Evolutionary conservation across 176 grass and related monocot genomes (phyloP), one percentile per base, ranked within the genome.

Genomic region (Paspalum notatum): DNA sequence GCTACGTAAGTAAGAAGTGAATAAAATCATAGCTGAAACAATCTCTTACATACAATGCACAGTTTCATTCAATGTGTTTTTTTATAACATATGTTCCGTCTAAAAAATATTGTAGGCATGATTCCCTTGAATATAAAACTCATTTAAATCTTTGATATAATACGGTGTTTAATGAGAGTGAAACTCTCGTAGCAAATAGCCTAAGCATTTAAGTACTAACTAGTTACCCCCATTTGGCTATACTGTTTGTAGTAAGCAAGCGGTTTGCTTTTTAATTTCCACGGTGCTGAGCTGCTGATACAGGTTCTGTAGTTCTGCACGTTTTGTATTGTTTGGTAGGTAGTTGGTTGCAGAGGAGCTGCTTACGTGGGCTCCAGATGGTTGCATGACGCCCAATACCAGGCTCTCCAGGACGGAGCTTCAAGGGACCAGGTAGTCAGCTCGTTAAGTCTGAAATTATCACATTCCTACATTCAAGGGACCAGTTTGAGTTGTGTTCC

Each of bases 251-350:
- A 20, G 20, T 58, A 41, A 26, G 26, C 38, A 1, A 15, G 3
- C 12, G 1, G 5, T 45, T 42, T 14, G 20, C 14, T 15, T 24
- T 54, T 77, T 50, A n/a, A n/a, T n/a, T n/a, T n/a, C n/a, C n/a
- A n/a, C n/a, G n/a, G n/a, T n/a, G n/a, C 25, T 44, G 27, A 22
- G 50, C 37, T 78, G 27, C 83, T 90, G 78, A 90, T 61, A 61
- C 64, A 53, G 60, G 26, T 18, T 52, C 42, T 78, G 0, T 52
- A 14, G n/a, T n/a, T n/a, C n/a, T n/a, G n/a, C n/a, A 14, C 17
- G 77, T 82, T 85, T 90, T 78, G 43, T 90, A 22, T 90, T 66
- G 87, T 85, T 91, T 94, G 91, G 89, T 91, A 94, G 92, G 89
- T 89, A 53, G 71, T 85, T 63, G 84, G 63, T 82, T 87, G 46